Percentiles rank a stretch among this genome's conserved stretches.
Evolutionary conservation across 495 filamentous ascomycete genomes (phyloP).

Genomic region (Podospora pseudopauciseta): DNA sequence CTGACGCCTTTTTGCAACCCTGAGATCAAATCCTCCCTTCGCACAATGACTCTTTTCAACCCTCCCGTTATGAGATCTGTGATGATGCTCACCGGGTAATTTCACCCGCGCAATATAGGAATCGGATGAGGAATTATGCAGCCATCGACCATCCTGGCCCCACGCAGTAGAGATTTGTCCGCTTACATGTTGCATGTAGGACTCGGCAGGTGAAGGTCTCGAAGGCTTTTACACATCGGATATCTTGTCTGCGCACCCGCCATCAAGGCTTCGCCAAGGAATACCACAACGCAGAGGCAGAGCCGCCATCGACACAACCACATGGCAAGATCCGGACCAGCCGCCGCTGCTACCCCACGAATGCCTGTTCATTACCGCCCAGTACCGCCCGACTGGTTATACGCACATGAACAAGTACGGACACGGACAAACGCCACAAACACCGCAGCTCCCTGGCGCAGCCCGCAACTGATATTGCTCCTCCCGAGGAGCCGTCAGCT

Average conservation of each 20-base stretch:
- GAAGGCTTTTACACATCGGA: conserved; percentile 1
- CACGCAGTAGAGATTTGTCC: background rate
- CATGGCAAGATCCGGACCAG: conserved; percentile 11
- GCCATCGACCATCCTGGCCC: background rate
- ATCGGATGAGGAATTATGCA: conserved; percentile 17
- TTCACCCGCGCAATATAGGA: conserved; percentile 18
- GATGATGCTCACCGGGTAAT: conserved; percentile 23
- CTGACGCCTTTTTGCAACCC: background rate
- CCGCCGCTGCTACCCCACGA: conserved; percentile 10
- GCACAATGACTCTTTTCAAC: background rate
- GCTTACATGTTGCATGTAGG: conserved; percentile 1
- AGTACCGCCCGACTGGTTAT: conserved; percentile 22
- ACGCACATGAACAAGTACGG: background rate
- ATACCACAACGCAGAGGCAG: background rate
- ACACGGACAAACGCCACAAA: background rate
- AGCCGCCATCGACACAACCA: conserved; percentile 4
- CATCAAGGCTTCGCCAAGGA: background rate
- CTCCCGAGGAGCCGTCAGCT: conserved; percentile 25
- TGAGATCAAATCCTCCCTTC: background rate
- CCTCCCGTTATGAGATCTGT: background rate
- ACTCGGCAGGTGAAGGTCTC: background rate
- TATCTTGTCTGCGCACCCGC: background rate
- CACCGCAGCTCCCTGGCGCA: conserved; percentile 10
- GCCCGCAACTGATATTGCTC: conserved; percentile 16
- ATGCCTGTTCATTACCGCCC: conserved; percentile 14